A percentile compares a stretch with the other conserved stretches of the same genome.
These are phyloP conservation scores for Ceratobasidium sp. DNA, from an alignment of 1,284 basidiomycete genomes.

Conservation along the genomic window DNA sequence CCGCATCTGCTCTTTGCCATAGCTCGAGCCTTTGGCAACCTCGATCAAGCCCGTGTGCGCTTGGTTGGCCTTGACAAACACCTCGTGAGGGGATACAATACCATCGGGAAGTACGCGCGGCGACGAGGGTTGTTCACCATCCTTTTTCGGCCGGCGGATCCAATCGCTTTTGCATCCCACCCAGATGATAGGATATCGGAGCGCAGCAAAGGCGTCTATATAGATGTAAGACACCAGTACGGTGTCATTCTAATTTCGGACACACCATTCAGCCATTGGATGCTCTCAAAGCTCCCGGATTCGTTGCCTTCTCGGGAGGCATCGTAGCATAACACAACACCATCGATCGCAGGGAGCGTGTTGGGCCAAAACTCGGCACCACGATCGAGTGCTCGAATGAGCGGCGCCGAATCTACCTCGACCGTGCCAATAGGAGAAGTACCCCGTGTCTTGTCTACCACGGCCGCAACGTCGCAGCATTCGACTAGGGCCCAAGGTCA, in stretches of 20 bases:
- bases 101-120: conserved; percentile 57
- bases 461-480: conserved; percentile 15
- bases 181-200: conserved; percentile 71
- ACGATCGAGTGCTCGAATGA: conserved; percentile 51
- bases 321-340: conserved; percentile 80
- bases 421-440: conserved; percentile 62
- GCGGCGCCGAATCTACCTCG: conserved; percentile 64
- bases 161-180: conserved; percentile 79
- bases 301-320: conserved; percentile 68
- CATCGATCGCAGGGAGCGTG: conserved; percentile 69
- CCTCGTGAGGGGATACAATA: conserved; percentile 68
- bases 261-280: conserved; percentile 13
- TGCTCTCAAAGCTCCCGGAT: conserved; percentile 65
- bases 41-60: conserved; percentile 77
- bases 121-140: background rate
- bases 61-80: conserved; percentile 62
- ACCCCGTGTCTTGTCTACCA: conserved; percentile 33
- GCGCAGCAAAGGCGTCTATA: conserved; percentile 67
- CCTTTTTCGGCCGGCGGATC: conserved; percentile 20
- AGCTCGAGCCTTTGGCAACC: conserved; percentile 64
- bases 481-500: conserved; percentile 34
- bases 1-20: conserved; percentile 71
- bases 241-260: background rate
- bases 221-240: conserved; percentile 17
- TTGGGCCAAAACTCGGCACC: conserved; percentile 57